These are phyloP conservation scores for Fusarium proliferatum DNA, from an alignment of 2,329 filamentous ascomycete genomes.

Conservation along the genomic window DNA sequence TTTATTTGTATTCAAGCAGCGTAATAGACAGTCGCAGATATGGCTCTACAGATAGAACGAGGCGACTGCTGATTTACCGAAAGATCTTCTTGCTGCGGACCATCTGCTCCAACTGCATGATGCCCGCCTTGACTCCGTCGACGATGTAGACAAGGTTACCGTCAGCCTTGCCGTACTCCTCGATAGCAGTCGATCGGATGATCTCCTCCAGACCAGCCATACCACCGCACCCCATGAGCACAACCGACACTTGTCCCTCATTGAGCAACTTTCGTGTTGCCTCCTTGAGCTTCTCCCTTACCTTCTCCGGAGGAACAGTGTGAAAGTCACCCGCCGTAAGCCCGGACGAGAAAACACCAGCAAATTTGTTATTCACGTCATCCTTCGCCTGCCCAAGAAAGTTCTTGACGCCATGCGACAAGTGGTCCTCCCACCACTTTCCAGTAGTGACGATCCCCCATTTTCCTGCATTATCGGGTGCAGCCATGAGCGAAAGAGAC, in stretches of 20 bases:
- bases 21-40: slow-evolving; percentile 4
- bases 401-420: slow-evolving; percentile 71
- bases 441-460: slow-evolving; percentile 95
- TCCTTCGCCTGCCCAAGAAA: slow-evolving; percentile 67
- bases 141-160: slow-evolving; percentile 73
- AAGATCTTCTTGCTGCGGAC: slow-evolving; percentile 58
- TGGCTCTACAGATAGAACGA: slow-evolving; percentile 12
- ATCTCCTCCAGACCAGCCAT: slow-evolving; percentile 88
- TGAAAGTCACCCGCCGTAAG: slow-evolving; percentile 85
- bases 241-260: slow-evolving; percentile 68
- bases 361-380: slow-evolving; percentile 66
- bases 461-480: slow-evolving; percentile 50
- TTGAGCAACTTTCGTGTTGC: slow-evolving; percentile 75
- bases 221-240: slow-evolving; percentile 89
- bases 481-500: slow-evolving; percentile 63
- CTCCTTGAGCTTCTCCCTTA: slow-evolving; percentile 72
- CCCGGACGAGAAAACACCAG: slow-evolving; percentile 84
- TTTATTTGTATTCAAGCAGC: slow-evolving; percentile 5
- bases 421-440: slow-evolving; percentile 80
- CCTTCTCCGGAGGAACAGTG: slow-evolving; percentile 70
- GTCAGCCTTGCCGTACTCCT: slow-evolving; percentile 69
- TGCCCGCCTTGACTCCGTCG: slow-evolving; percentile 81
- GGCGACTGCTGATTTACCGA: slow-evolving; percentile 22
- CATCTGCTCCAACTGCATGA: slow-evolving; percentile 69
- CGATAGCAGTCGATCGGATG: slow-evolving; percentile 75